Evolutionary conservation across 305 asterid genomes (phyloP).

Genomic region (Fraxinus platypoda): DNA sequence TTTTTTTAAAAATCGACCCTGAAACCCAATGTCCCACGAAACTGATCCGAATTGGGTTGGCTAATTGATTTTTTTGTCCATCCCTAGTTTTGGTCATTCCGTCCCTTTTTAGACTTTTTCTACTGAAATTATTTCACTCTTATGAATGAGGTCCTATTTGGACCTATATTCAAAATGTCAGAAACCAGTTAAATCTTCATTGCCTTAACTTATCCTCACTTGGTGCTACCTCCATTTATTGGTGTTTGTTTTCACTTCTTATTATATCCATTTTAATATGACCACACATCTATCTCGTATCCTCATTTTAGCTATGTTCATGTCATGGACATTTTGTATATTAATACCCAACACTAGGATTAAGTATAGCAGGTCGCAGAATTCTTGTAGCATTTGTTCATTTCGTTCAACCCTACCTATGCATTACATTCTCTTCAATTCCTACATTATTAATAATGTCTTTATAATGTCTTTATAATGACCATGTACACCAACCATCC

Average conservation of each 20-base stretch:
- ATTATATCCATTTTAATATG: not conserved
- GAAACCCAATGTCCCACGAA: not conserved
- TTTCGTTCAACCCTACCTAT: not conserved
- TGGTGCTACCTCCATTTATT: not conserved
- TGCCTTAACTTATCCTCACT: not conserved
- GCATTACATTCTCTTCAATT: not conserved
- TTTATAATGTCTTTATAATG: not conserved
- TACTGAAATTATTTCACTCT: not conserved
- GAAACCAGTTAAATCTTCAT: not conserved
- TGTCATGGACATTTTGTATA: not conserved
- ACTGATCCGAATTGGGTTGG: not conserved
- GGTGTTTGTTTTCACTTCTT: not conserved
- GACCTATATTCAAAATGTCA: not conserved
- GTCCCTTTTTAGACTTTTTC: not conserved
- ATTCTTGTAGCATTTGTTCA: not conserved
- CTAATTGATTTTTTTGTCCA: not conserved
- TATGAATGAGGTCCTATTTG: not conserved
- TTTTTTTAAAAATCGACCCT: too few relatives aligned
- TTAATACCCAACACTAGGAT: not conserved
- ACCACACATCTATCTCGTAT: not conserved
- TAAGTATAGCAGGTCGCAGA: not conserved
- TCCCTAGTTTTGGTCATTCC: not conserved
- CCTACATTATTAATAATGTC: not conserved
- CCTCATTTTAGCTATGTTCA: not conserved
- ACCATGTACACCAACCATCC: not conserved